Evolutionary conservation across 2,329 filamentous ascomycete genomes (phyloP).

Genomic region (Talaromyces marneffei): DNA sequence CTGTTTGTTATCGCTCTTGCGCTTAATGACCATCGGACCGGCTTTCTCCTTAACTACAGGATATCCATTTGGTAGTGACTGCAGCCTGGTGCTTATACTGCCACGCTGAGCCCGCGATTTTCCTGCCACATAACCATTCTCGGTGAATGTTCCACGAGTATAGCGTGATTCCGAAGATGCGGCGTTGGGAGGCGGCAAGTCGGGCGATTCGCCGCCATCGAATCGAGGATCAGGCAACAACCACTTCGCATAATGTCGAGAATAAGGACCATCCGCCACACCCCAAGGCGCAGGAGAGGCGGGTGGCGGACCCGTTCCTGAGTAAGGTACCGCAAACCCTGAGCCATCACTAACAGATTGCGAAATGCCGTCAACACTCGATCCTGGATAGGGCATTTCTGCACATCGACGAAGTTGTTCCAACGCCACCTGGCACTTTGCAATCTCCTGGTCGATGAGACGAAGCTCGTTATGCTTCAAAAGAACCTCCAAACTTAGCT

Average conservation of each 20-base stretch:
- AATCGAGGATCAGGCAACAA: conserved; percentile 83
- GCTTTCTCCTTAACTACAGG: conserved; percentile 71
- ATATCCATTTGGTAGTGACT: conserved; percentile 65
- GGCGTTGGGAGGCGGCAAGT: conserved; percentile 31
- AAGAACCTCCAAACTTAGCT: conserved; percentile 86
- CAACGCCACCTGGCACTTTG: conserved; percentile 87
- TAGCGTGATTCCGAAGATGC: conserved; percentile 63
- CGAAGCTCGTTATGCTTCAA: conserved; percentile 92
- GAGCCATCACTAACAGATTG: conserved; percentile 66
- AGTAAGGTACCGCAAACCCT: conserved; percentile 62
- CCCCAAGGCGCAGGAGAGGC: conserved; percentile 82
- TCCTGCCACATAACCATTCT: conserved; percentile 45
- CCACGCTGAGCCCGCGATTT: conserved; percentile 55
- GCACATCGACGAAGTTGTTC: conserved; percentile 92
- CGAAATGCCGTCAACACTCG: conserved; percentile 54
- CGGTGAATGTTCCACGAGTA: conserved; percentile 68
- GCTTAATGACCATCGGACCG: conserved; percentile 76
- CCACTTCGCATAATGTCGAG: conserved; percentile 93
- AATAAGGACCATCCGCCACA: conserved; percentile 85
- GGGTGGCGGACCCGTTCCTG: conserved; percentile 60
- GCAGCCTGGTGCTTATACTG: conserved; percentile 59
- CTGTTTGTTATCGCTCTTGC: conserved; percentile 71
- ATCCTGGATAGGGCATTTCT: conserved; percentile 80
- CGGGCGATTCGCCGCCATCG: conserved; percentile 55
- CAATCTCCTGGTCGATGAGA: conserved; percentile 90